A percentile compares a stretch with the other conserved stretches of the same genome.
Conservation (phyloP, 345 rosid species). For the Lepidium sativum region DNA sequence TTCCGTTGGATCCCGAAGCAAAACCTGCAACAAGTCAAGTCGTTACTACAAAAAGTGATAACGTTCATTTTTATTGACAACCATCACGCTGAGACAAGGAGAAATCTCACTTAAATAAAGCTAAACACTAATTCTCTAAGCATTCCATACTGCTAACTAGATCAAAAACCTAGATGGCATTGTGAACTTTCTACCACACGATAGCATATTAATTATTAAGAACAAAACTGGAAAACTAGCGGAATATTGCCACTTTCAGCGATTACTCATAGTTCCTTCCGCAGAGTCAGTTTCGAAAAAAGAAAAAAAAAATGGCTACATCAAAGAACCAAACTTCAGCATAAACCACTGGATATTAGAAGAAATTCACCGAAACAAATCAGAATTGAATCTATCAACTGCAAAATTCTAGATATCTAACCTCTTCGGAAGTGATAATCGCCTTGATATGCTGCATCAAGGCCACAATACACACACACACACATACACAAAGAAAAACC, state of each 20-base stretch:
- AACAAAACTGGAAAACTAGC: not conserved
- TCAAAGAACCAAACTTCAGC: not conserved
- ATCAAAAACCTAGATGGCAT: not conserved
- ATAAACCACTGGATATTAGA: not conserved
- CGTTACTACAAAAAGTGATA: not conserved
- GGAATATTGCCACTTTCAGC: not conserved
- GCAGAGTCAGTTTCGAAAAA: not conserved
- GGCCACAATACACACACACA: not conserved
- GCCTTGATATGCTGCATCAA: slow-evolving; percentile 85
- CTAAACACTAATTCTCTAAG: not conserved
- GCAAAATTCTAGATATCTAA: slow-evolving; percentile 13
- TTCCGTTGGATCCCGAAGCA: slow-evolving; percentile 80
- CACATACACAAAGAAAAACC: not conserved
- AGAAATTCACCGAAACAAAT: not conserved
- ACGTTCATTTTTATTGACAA: not conserved
- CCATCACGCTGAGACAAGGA: not conserved
- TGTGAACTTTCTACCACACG: not conserved
- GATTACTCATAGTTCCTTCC: not conserved
- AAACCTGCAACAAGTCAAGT: slow-evolving; percentile 38
- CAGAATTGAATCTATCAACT: not conserved
- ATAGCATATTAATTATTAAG: not conserved
- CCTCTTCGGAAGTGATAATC: slow-evolving; percentile 91
- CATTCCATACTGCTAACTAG: not conserved
- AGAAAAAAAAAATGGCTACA: no score
- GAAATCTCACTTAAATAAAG: not conserved